These are phyloP conservation scores for Chrysopogon serrulatus DNA, from an alignment of 176 grass and related monocot genomes.

Conservation along the genomic window DNA sequence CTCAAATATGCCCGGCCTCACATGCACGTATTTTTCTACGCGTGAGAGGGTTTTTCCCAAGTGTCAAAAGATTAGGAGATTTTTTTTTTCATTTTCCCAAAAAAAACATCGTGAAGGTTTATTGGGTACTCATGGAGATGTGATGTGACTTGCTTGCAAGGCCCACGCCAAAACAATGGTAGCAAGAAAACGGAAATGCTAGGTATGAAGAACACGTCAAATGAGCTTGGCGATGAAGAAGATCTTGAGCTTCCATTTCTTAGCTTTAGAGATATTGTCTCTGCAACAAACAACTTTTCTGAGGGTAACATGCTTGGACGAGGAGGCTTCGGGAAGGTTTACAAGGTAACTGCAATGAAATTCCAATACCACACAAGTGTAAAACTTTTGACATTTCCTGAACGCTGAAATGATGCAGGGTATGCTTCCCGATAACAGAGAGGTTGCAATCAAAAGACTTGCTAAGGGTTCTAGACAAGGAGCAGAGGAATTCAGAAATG, in stretches of 20 bases:
- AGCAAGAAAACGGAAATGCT: too few relatives aligned
- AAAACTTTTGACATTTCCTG: not conserved
- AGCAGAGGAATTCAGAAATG: slow-evolving; percentile 34
- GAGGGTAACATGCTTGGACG: slow-evolving; percentile 25
- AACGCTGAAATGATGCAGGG: slow-evolving; percentile 21
- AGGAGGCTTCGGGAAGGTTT: slow-evolving; percentile 51
- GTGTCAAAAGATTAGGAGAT: too few relatives aligned
- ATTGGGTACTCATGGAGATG: too few relatives aligned
- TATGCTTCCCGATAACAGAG: not conserved
- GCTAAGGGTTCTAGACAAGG: slow-evolving; percentile 41
- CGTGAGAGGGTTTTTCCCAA: too few relatives aligned
- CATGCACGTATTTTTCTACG: too few relatives aligned
- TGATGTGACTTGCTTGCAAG: not conserved
- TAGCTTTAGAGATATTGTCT: slow-evolving; percentile 25
- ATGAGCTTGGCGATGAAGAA: slow-evolving; percentile 7
- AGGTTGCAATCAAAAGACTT: slow-evolving; percentile 50
- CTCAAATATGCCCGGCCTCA: too few relatives aligned
- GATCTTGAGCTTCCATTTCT: slow-evolving; percentile 22
- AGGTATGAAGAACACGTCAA: not conserved
- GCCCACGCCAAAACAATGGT: not conserved
- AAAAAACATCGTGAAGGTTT: too few relatives aligned
- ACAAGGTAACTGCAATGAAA: slow-evolving; percentile 2
- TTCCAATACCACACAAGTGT: not conserved
- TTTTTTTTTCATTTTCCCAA: too few relatives aligned
- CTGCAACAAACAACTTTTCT: slow-evolving; percentile 44